Percentiles rank a stretch among this genome's conserved stretches.
phyloP scores from a whole-genome alignment of 2,329 filamentous ascomycete species.

The Aspergillus costaricaensis region DNA sequence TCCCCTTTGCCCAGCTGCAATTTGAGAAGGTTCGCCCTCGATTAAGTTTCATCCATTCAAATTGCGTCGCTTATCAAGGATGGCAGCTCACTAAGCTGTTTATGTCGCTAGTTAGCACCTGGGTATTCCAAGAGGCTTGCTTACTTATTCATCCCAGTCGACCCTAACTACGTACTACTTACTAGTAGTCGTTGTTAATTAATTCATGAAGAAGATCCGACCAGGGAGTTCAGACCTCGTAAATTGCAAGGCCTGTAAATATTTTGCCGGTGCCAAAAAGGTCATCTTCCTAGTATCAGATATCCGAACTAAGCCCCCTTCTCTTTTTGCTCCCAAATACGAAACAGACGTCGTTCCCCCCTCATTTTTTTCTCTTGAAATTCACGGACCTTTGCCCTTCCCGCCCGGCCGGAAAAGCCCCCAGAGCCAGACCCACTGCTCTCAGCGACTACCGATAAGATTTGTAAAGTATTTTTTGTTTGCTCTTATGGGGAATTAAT shows the following conservation, averaged over 20 bases:
- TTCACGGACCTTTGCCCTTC: neutral
- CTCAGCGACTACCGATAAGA: neutral
- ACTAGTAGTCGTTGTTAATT: neutral
- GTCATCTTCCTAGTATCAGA: neutral
- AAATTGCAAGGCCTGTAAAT: neutral
- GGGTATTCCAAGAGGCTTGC: too few species aligned
- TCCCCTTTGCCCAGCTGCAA: neutral
- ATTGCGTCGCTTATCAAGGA: constrained; percentile 6
- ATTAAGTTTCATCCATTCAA: constrained; percentile 8
- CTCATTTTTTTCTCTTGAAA: neutral
- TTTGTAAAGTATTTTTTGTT: too few species aligned
- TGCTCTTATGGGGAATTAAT: too few species aligned
- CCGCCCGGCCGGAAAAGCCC: constrained; percentile 1
- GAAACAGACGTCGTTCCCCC: neutral
- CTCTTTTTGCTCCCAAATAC: too few species aligned
- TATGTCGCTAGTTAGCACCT: neutral
- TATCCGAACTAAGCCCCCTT: neutral
- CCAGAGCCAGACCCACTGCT: neutral
- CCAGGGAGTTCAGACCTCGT: neutral
- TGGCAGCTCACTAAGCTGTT: constrained; percentile 8
- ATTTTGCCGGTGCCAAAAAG: neutral
- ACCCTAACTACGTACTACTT: neutral
- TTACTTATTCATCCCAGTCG: neutral
- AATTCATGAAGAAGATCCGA: constrained; percentile 2
- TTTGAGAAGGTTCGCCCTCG: constrained; percentile 4